Evolutionary conservation across 2,329 filamentous ascomycete species (phyloP), one percentile per base, ranked within the genome.

Genomic region (Pseudocercospora fuligena): DNA sequence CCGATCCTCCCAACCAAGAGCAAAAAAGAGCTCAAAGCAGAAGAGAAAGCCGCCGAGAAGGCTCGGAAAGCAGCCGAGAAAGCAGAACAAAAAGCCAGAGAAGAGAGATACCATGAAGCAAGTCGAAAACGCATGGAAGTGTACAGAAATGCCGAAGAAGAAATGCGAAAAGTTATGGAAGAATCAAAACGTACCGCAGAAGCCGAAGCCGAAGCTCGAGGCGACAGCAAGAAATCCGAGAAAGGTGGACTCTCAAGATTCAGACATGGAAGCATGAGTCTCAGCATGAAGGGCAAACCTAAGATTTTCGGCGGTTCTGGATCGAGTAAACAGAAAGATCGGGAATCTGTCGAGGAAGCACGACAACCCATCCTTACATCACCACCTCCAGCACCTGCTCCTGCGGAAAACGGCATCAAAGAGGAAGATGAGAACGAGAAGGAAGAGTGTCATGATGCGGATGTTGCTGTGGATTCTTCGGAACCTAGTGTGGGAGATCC

Each of bases 191-290:
- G 84, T 66, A 84, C 86, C 8, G 87, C 89, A 9, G 84, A 82
- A 1, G 86, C 89, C 40, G 86, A 84, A 74, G 74, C 69, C n/a
- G 84, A 72, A 64, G 70, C 66, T 25, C 67, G 73, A 56, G 73
- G 69, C 16, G 69, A 65, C 5, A 40, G 19, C 56, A 58, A 58
- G 19, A 58, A 58, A 25, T 36, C 27, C 14, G 56, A 40, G 46
- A 62, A 63, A n/a, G 69, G 82, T 7, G 79, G 82, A 31, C 81
- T 95, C 49, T 88, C 87, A 73, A 85, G 92, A 53, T 89, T 91
- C 70, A 87, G 89, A 72, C 71, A 70, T 11, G 88, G 88, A 9
- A 92, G 90, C 78, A 94, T 92, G 81, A 93, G 92, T 69, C 86
- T 97, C 82, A 87, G 91, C 58, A 88, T 90, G 69, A 92, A 90